These are phyloP conservation scores for Xylaria sp. DNA, from an alignment of 495 filamentous ascomycete genomes.

Conservation along the genomic window DNA sequence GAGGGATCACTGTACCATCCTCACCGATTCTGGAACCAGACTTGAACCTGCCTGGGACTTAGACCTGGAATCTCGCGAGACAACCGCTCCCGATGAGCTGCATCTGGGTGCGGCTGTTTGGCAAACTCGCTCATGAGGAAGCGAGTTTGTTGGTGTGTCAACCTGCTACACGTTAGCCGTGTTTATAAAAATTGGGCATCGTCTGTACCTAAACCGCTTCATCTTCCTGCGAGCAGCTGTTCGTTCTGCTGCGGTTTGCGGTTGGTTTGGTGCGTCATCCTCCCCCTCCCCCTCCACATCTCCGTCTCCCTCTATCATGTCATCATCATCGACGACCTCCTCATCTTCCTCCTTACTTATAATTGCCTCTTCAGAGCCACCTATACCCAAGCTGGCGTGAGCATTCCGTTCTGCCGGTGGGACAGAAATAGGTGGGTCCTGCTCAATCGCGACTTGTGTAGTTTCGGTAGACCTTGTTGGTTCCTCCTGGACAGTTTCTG, in stretches of 20 bases:
- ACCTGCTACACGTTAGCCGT: constrained; percentile 56
- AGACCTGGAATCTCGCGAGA: constrained; percentile 92
- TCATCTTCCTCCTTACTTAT: constrained; percentile 62
- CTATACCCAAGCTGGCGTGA: constrained; percentile 40
- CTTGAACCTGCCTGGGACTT: constrained; percentile 93
- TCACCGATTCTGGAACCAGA: constrained; percentile 97
- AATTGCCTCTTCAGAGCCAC: constrained; percentile 52
- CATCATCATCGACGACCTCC: constrained; percentile 58
- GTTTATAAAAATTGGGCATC: constrained; percentile 14
- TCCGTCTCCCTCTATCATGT: constrained; percentile 57
- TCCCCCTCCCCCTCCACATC: constrained; percentile 52
- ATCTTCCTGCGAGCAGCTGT: constrained; percentile 88
- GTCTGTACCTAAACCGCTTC: constrained; percentile 87
- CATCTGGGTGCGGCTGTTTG: constrained; percentile 93
- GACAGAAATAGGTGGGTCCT: constrained; percentile 49
- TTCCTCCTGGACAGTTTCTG: constrained; percentile 52
- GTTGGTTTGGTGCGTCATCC: constrained; percentile 51
- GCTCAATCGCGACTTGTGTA: constrained; percentile 47
- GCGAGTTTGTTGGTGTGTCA: constrained; percentile 95
- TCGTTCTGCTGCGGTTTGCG: constrained; percentile 72
- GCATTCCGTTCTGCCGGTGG: constrained; percentile 48
- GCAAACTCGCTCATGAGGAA: constrained; percentile 98
- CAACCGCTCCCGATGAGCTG: constrained; percentile 87
- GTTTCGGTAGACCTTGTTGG: constrained; percentile 51
- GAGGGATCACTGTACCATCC: neutral